Evolutionary conservation across 1,284 basidiomycete genomes (phyloP).

Genomic region (Fomitopsis palustris): DNA sequence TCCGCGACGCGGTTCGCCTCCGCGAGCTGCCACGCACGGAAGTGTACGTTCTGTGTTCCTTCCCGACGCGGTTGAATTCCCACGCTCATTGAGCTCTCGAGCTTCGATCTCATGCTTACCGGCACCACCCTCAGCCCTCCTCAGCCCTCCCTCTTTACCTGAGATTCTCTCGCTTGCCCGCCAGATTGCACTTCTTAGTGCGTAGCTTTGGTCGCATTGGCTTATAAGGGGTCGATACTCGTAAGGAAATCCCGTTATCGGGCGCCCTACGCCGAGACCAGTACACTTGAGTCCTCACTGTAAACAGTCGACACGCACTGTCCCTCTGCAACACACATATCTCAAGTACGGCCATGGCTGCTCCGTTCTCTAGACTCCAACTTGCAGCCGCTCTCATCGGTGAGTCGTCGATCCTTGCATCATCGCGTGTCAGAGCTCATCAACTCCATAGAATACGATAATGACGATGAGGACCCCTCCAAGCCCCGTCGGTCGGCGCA

Average conservation of each 20-base stretch:
- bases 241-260: too few species aligned
- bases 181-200: too few species aligned
- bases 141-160: neutral
- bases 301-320: neutral
- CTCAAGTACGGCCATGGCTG: slow-evolving; percentile 8
- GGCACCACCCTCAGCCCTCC: neutral
- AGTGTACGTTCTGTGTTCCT: too few species aligned
- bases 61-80: neutral
- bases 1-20: slow-evolving; percentile 37
- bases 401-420: slow-evolving; percentile 28
- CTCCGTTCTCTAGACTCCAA: slow-evolving; percentile 74
- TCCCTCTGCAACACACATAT: neutral
- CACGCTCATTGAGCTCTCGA: neutral
- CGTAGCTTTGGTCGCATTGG: too few species aligned
- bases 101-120: neutral
- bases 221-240: too few species aligned
- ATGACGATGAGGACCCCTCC: slow-evolving; percentile 64
- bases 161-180: too few species aligned
- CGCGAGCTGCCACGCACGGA: slow-evolving; percentile 33
- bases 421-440: neutral
- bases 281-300: neutral
- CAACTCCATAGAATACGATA: slow-evolving; percentile 69
- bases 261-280: neutral
- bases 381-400: slow-evolving; percentile 76
- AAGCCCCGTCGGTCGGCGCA: slow-evolving; percentile 62